Percentiles rank a stretch among this genome's conserved stretches.
Evolutionary conservation across 495 filamentous ascomycete genomes (phyloP).

Genomic region (Lepraria neglecta): DNA sequence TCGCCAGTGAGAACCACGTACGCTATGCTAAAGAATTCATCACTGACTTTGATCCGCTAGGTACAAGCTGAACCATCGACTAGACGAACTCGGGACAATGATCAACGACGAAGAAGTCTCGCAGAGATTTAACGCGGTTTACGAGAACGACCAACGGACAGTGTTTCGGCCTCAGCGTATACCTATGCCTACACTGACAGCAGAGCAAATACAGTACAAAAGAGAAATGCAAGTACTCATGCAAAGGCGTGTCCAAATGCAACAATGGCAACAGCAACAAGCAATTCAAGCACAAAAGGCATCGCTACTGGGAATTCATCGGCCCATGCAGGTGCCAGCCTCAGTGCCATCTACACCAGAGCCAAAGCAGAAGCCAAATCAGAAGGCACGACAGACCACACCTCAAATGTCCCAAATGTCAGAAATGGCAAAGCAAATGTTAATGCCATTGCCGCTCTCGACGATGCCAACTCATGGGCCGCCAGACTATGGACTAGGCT

Average conservation of each 20-base stretch:
- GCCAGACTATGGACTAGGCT: too few species aligned
- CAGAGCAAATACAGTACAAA: background rate
- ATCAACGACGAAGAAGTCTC: background rate
- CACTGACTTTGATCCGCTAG: background rate
- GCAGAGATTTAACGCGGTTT: background rate
- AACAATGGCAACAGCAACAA: background rate
- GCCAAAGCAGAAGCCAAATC: background rate
- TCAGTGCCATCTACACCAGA: too few species aligned
- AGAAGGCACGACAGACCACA: background rate
- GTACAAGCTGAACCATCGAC: background rate
- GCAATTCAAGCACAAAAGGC: background rate
- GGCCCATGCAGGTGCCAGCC: background rate
- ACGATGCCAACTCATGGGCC: background rate
- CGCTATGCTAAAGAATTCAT: too few species aligned
- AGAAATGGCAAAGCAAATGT: conserved; percentile 4
- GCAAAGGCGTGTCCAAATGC: background rate
- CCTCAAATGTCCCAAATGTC: too few species aligned
- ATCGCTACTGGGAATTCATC: background rate
- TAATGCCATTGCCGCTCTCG: background rate
- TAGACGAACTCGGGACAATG: background rate
- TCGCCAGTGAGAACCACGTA: background rate
- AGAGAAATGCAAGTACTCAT: background rate
- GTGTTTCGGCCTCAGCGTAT: background rate
- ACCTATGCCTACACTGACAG: too few species aligned
- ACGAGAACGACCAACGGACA: background rate